phyloP scores from a whole-genome alignment of 108 stramenopile genomes.

The Fragilariopsis cylindrus region DNA sequence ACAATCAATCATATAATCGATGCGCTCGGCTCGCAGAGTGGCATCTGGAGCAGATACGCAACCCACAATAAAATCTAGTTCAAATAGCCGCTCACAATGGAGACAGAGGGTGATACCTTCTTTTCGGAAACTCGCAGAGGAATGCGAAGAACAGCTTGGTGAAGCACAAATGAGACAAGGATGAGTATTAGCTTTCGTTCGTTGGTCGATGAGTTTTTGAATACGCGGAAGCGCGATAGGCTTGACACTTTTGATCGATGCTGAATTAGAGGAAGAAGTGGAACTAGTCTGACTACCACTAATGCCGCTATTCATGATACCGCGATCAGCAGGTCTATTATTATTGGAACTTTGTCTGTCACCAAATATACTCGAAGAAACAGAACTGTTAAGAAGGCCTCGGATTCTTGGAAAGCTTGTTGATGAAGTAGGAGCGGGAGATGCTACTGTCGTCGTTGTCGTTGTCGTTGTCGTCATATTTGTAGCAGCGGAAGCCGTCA shows the following conservation, averaged over 20 bases:
- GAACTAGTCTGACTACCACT: neutral
- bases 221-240: constrained; percentile 45
- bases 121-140: constrained; percentile 35
- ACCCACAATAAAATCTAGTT: constrained; percentile 67
- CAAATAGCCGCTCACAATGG: constrained; percentile 58
- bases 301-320: neutral
- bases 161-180: constrained; percentile 48
- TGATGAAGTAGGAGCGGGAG: constrained; percentile 4
- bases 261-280: neutral
- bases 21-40: constrained; percentile 24
- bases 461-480: neutral
- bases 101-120: constrained; percentile 46
- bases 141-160: constrained; percentile 37
- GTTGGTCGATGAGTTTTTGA: constrained; percentile 40
- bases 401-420: constrained; percentile 6
- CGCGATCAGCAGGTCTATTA: constrained; percentile 1
- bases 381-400: constrained; percentile 11
- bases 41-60: constrained; percentile 41
- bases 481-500: neutral
- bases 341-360: constrained; percentile 4
- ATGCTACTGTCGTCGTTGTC: neutral
- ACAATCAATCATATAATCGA: constrained; percentile 66
- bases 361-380: constrained; percentile 8
- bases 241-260: constrained; percentile 4
- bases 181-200: constrained; percentile 13